Base-by-base conservation (phyloP, 768 basidiomycete species). In the Russula sp. region DNA sequence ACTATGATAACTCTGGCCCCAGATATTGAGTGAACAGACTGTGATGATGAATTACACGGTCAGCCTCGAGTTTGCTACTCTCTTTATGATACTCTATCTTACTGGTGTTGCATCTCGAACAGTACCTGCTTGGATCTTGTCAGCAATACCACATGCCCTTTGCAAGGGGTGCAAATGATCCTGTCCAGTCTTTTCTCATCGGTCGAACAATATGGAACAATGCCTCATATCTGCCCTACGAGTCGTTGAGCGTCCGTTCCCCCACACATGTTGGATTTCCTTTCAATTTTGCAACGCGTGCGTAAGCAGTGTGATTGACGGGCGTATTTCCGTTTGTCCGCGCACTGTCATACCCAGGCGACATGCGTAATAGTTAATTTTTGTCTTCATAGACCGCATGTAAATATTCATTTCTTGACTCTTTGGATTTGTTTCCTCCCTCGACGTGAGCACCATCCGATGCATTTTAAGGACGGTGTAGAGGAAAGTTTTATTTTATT, bases 1-100 rank as follows among this genome's bases (percentile, higher is more conserved):
- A 71, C 36, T 70, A 72, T 66, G 69, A 70, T 64, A 32, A 36
- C 22, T 20, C 38, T 3, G 66, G 57, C 18, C n/a, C 57, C 9
- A 34, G 51, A 46, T 67, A 67, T 53, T 67, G 34, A 67, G 54
- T 51, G 40, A 65, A 38, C 42, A 20, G 28, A 60, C n/a, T 59
- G n/a, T n/a, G 26, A 59, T 54, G 61, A 44, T 42, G 46, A 55
- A 38, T 57, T 32, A n/a, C 46, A 36, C 18, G 7, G 66, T 67
- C 42, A 46, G 63, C 44, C 28, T 51, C 48, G 9, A 18, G 22
- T 49, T 49, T 48, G 11, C 24, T n/a, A 24, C 53, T 3, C 8
- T 64, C 20, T 30, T 34, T 24, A 30, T 34, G 24, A 40, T 13
- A 22, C 20, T 20, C 16, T 46, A 40, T 58, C 56, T 63, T 34